These are phyloP conservation scores for Capsicum rhomboideum DNA, from an alignment of 257 asterid species.

Conservation along the genomic window DNA sequence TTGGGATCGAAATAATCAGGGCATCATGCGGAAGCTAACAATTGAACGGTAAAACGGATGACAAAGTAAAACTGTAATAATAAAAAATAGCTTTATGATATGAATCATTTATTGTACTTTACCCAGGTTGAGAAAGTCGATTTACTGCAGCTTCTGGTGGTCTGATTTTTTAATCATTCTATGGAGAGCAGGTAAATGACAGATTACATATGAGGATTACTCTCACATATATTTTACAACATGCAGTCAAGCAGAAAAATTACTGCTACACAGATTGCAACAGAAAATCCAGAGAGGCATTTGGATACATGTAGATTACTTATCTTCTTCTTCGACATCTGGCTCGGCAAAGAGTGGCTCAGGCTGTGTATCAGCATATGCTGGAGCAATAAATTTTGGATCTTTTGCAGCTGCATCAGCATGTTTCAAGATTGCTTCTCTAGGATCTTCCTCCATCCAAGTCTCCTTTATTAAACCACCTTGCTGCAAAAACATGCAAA, in stretches of 20 bases:
- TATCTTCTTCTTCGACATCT: conserved; percentile 90
- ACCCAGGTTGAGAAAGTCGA: too few species aligned
- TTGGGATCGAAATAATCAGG: too few species aligned
- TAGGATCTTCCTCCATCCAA: conserved; percentile 98
- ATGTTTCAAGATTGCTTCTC: conserved; percentile 90
- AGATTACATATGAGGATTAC: not conserved
- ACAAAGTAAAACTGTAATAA: too few species aligned
- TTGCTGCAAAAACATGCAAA: conserved; percentile 46
- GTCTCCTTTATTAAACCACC: conserved; percentile 92
- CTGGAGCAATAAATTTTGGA: conserved; percentile 88
- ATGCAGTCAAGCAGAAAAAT: not conserved
- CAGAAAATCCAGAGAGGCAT: not conserved
- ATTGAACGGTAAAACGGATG: too few species aligned
- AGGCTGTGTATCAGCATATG: conserved; percentile 88
- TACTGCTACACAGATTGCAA: not conserved
- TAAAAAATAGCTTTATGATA: too few species aligned
- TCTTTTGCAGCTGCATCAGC: conserved; percentile 87
- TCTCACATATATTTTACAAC: too few species aligned
- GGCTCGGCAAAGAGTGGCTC: conserved; percentile 65
- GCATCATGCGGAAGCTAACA: too few species aligned
- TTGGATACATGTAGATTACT: conserved; percentile 10
- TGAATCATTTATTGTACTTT: too few species aligned
- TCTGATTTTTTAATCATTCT: too few species aligned
- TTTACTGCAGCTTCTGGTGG: too few species aligned
- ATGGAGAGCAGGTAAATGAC: not conserved